Conservation (phyloP, 345 rosid species). For the Aquilaria sinensis region DNA sequence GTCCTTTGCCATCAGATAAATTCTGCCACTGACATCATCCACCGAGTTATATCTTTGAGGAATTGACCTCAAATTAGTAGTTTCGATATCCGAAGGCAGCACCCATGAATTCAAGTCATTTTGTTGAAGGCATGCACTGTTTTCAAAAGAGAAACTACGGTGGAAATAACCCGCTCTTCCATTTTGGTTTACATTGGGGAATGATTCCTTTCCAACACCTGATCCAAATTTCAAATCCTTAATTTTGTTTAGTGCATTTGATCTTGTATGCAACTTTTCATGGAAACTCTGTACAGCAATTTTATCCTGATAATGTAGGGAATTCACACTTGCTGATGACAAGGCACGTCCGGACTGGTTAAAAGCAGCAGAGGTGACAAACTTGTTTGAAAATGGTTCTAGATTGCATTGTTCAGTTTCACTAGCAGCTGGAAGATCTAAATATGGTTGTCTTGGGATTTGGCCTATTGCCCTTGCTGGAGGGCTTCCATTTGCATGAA, state of each 20-base stretch:
- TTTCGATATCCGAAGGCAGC: constrained; percentile 26
- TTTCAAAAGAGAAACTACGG: constrained; percentile 22
- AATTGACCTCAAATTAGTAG: constrained; percentile 30
- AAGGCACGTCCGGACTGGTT: constrained; percentile 24
- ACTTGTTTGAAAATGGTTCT: constrained; percentile 34
- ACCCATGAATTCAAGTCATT: constrained; percentile 32
- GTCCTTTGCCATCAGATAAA: constrained; percentile 63
- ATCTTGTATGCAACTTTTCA: constrained; percentile 60
- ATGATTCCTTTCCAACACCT: constrained; percentile 34
- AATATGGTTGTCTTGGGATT: constrained; percentile 37
- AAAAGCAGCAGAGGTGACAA: constrained; percentile 31
- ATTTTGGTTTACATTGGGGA: constrained; percentile 27
- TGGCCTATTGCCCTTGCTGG: constrained; percentile 20
- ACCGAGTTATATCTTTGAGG: constrained; percentile 40
- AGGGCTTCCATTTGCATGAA: constrained; percentile 27
- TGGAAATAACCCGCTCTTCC: constrained; percentile 33
- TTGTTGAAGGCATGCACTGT: constrained; percentile 28
- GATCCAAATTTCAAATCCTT: constrained; percentile 46
- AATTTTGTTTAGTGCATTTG: constrained; percentile 40
- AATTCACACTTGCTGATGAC: constrained; percentile 20
- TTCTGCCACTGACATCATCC: constrained; percentile 50
- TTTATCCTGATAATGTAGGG: constrained; percentile 27
- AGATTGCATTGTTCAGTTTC: constrained; percentile 39
- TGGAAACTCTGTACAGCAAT: constrained; percentile 38
- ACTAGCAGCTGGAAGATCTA: constrained; percentile 33